phyloP scores from a whole-genome alignment of 768 basidiomycete species.

The Macrolepiota dolichaula region DNA sequence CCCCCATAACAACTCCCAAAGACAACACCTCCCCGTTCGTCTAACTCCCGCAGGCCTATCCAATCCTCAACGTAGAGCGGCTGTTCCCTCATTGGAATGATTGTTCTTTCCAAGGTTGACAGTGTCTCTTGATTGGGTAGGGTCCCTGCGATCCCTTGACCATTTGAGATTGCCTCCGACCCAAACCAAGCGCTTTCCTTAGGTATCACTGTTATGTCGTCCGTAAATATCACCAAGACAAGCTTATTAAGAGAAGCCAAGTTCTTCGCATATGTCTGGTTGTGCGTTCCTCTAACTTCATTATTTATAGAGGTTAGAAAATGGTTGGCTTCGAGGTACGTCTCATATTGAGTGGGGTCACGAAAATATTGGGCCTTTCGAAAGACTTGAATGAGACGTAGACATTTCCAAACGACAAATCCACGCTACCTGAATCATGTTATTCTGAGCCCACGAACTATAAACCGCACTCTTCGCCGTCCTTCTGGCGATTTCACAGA shows the following conservation, averaged over 20 bases:
- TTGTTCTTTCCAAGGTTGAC: conserved; percentile 14
- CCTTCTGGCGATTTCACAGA: conserved; percentile 66
- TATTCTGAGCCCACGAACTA: conserved; percentile 69
- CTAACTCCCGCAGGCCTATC: conserved; percentile 73
- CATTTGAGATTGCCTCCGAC: conserved; percentile 50
- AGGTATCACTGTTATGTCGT: conserved; percentile 77
- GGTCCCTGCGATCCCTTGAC: conserved; percentile 9
- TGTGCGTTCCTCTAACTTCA: conserved; percentile 53
- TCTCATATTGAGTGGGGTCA: conserved; percentile 57
- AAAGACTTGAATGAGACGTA: background rate
- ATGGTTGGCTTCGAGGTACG: conserved; percentile 56
- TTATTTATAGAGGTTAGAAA: conserved; percentile 82
- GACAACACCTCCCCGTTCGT: conserved; percentile 58
- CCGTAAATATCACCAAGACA: conserved; percentile 68
- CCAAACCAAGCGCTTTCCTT: conserved; percentile 90
- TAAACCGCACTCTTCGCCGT: conserved; percentile 66
- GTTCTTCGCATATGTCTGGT: conserved; percentile 57
- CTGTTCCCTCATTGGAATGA: conserved; percentile 72
- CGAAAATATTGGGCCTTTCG: conserved; percentile 85
- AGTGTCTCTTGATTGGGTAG: background rate
- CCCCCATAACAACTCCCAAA: conserved; percentile 64
- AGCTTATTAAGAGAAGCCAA: conserved; percentile 61
- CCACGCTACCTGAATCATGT: conserved; percentile 62
- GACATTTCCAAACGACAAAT: background rate
- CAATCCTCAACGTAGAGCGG: conserved; percentile 75